Conservation (phyloP, 2,329 filamentous ascomycete genomes). For the Diplodia scrobiculata region DNA sequence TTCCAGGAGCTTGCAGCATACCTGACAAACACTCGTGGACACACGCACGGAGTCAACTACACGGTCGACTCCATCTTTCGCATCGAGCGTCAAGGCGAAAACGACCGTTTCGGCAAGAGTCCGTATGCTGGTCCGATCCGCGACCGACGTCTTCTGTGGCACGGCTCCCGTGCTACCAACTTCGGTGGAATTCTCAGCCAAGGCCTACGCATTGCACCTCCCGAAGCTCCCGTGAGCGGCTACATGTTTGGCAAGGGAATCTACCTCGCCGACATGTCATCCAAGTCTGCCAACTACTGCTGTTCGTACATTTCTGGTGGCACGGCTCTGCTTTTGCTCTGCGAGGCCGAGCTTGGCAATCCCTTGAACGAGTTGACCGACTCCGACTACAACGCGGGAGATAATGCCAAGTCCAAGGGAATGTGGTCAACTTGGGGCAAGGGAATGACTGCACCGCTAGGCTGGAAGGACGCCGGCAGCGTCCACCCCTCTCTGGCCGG, state of each 20-base stretch:
- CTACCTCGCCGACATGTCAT: constrained; percentile 78
- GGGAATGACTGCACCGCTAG: constrained; percentile 63
- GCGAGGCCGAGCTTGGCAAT: constrained; percentile 78
- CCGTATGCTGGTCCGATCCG: constrained; percentile 57
- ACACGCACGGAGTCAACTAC: constrained; percentile 65
- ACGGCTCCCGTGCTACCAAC: constrained; percentile 80
- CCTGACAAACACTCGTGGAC: constrained; percentile 65
- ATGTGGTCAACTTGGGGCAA: constrained; percentile 70
- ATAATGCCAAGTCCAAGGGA: constrained; percentile 62
- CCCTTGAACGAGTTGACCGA: constrained; percentile 67
- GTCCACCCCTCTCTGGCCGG: constrained; percentile 68
- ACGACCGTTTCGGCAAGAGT: constrained; percentile 65
- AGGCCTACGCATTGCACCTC: constrained; percentile 85
- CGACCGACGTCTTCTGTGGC: constrained; percentile 80
- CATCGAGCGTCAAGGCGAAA: constrained; percentile 74
- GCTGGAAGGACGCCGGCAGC: constrained; percentile 74
- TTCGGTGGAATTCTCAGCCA: constrained; percentile 85
- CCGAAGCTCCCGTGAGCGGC: constrained; percentile 74
- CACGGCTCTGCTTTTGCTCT: constrained; percentile 75
- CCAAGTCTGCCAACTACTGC: constrained; percentile 82
- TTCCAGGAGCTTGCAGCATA: constrained; percentile 68
- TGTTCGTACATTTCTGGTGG: constrained; percentile 62
- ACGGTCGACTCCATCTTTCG: constrained; percentile 76
- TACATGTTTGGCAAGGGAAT: constrained; percentile 93
- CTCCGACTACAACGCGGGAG: constrained; percentile 64